These are phyloP conservation scores for Aureobasidium sp. DNA, from an alignment of 2,329 filamentous ascomycete species.

Conservation along the genomic window DNA sequence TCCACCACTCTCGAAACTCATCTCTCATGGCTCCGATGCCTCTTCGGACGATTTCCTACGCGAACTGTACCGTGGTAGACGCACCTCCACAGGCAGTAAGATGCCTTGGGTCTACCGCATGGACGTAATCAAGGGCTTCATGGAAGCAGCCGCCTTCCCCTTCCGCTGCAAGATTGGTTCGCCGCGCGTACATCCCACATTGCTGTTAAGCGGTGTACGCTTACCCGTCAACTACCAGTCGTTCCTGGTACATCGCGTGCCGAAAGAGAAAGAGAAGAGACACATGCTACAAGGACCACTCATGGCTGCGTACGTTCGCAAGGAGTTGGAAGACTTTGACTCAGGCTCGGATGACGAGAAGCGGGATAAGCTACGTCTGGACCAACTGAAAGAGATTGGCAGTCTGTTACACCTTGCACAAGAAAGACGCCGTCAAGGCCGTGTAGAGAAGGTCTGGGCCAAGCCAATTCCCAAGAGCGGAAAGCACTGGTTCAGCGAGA, in stretches of 20 bases:
- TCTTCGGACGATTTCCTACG: constrained; percentile 15
- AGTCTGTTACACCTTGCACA: constrained; percentile 53
- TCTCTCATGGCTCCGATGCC: constrained; percentile 8
- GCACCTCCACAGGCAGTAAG: constrained; percentile 49
- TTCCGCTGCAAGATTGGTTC: constrained; percentile 49
- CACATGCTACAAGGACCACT: constrained; percentile 54
- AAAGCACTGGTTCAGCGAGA: constrained; percentile 13
- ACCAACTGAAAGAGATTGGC: constrained; percentile 52
- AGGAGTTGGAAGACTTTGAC: constrained; percentile 48
- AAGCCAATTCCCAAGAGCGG: constrained; percentile 1
- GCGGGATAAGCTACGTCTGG: constrained; percentile 34
- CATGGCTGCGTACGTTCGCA: constrained; percentile 48
- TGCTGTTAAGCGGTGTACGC: constrained; percentile 36
- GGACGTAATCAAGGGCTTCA: constrained; percentile 48
- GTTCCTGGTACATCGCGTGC: constrained; percentile 47
- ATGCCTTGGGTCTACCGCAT: constrained; percentile 54
- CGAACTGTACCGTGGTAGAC: constrained; percentile 48
- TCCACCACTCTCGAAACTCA: background rate
- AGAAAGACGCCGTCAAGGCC: constrained; percentile 52
- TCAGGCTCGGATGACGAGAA: constrained; percentile 29
- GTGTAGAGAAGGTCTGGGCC: constrained; percentile 33
- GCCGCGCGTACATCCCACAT: constrained; percentile 37
- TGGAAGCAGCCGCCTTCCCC: constrained; percentile 52
- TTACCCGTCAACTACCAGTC: constrained; percentile 53
- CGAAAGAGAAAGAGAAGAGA: constrained; percentile 47